Percentiles rank a stretch among this genome's conserved stretches.
phyloP scores from a whole-genome alignment of 2,329 filamentous ascomycete species.

The Xenoacremonium recifei region DNA sequence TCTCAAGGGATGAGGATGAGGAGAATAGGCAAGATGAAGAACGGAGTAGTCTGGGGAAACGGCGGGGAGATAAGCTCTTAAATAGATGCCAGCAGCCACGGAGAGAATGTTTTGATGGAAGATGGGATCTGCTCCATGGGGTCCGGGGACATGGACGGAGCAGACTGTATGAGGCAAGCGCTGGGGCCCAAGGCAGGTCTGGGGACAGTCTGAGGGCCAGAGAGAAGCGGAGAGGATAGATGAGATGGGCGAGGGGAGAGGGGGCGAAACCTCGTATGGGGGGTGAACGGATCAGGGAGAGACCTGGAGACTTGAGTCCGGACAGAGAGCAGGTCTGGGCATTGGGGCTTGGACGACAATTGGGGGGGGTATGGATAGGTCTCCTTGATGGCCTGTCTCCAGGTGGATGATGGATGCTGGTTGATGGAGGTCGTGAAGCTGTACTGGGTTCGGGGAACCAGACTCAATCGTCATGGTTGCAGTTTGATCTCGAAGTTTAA shows the following conservation, averaged over 20 bases:
- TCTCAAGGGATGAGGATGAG: neutral
- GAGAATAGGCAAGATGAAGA: neutral
- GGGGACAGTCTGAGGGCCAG: neutral
- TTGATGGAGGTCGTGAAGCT: neutral
- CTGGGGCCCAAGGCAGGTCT: neutral
- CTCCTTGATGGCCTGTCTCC: neutral
- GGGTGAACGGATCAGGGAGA: neutral
- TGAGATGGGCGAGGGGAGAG: neutral
- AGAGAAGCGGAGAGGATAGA: neutral
- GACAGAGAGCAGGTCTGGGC: neutral
- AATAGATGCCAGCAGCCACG: neutral
- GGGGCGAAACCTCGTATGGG: neutral
- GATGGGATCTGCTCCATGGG: neutral
- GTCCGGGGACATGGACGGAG: neutral
- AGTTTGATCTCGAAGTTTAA: no score
- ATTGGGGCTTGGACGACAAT: neutral
- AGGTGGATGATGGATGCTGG: neutral
- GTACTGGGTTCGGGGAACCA: no score
- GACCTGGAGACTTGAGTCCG: neutral
- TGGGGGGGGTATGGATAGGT: neutral
- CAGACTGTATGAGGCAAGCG: neutral
- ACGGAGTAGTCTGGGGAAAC: neutral
- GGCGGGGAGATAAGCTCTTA: neutral
- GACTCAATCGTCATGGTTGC: no score
- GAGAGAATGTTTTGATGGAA: neutral